Conservation (phyloP, 2,329 filamentous ascomycete species). For the Hirsutella thompsonii region DNA sequence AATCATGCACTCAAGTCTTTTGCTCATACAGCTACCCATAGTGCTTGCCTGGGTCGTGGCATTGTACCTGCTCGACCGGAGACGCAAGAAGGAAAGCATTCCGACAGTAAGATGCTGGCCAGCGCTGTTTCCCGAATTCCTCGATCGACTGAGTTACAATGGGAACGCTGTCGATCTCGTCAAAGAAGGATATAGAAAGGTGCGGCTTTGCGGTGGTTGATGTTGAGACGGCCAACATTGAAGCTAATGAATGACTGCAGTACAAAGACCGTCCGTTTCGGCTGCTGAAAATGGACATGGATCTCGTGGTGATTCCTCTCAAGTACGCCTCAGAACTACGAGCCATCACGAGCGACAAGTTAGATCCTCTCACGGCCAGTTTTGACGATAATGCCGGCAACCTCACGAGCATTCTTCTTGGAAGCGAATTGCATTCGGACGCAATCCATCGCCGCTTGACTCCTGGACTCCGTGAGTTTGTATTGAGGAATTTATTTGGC, state of each 20-base stretch:
- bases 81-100: not conserved
- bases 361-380: constrained; percentile 7
- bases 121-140: constrained; percentile 2
- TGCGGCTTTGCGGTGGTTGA: not conserved
- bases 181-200: constrained; percentile 5
- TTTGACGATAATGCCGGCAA: constrained; percentile 7
- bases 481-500: not conserved
- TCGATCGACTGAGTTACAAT: constrained; percentile 7
- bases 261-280: constrained; percentile 5
- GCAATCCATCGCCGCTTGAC: constrained; percentile 6
- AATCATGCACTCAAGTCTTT: not conserved
- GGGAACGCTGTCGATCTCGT: constrained; percentile 2
- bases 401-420: constrained; percentile 5
- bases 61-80: not conserved
- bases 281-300: constrained; percentile 8
- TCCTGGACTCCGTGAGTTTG: constrained; percentile 5
- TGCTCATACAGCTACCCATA: constrained; percentile 1
- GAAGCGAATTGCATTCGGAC: constrained; percentile 6
- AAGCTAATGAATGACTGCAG: not conserved
- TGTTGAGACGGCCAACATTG: too few relatives aligned
- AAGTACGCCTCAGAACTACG: constrained; percentile 6
- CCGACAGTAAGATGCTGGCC: constrained; percentile 6
- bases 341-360: constrained; percentile 6
- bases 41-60: not conserved
- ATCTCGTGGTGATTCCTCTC: constrained; percentile 6